Evolutionary conservation across 2,329 filamentous ascomycete genomes (phyloP), one percentile per base, ranked within the genome.

Genomic region (Colletotrichum spinosum): DNA sequence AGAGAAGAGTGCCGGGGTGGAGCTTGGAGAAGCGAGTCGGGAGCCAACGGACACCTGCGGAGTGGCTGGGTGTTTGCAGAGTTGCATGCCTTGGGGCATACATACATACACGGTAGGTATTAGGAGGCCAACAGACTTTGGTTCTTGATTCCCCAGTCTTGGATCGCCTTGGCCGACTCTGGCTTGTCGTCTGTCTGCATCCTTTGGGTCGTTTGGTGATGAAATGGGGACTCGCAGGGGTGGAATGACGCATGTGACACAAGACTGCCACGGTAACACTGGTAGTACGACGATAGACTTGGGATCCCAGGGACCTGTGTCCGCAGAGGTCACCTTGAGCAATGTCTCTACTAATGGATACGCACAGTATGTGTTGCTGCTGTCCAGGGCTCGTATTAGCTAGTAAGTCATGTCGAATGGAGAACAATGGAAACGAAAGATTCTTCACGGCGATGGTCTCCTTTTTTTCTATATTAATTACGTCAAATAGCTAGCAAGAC

Each of bases 1-100:
- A 53, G 58, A 57, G 46, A 49, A 62, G 25, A 25, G 41, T 66
- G 41, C 58, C 58, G 63, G 52, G 46, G 63, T 62, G 58, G 58
- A 66, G 58, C 63, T 53, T 25, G 53, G 25, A 55, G 52, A 35
- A 45, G 52, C 39, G 52, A 38, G 37, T 45, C 34, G 50, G 48
- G 44, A 50, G 42, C 44, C 44, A 42, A 55, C 46, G 34, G 37
- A 49, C 34, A 45, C 33, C 46, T 25, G 15, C 50, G 57, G 56
- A 62, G 46, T 62, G 57, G 45, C 17, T 60, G 33, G 37, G 41
- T 13, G 15, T 37, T 4, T 4, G 15, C 8, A 17, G 17, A 13
- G n/a, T 57, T 13, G 35, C 45, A 52, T 56, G 45, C 39, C 37
- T 49, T 50, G 35, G 41, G 35, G 13, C 37, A 10, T 49, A 11